These are phyloP conservation scores for Lachancea meyersii DNA, from an alignment of 805 yeast species.

Conservation along the genomic window DNA sequence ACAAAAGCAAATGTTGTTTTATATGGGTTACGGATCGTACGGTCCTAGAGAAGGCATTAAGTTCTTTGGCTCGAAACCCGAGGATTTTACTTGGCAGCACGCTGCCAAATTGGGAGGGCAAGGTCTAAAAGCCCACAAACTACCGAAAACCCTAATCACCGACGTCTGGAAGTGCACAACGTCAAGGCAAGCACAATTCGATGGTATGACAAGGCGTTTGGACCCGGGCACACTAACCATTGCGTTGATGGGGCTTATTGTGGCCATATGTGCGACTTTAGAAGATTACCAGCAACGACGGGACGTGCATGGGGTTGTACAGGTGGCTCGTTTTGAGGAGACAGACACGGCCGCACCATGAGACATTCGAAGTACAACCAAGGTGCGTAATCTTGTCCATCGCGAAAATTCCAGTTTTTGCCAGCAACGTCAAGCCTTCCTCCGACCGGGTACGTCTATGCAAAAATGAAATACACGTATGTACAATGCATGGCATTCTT, in stretches of 20 bases:
- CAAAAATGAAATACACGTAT: conserved; percentile 1
- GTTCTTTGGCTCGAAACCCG: conserved; percentile 46
- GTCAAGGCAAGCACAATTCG: conserved; percentile 37
- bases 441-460: too few species aligned
- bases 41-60: conserved; percentile 59
- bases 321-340: conserved; percentile 4
- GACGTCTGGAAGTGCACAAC: conserved; percentile 8
- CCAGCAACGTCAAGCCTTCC: too few species aligned
- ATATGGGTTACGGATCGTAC: conserved; percentile 62
- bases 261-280: conserved; percentile 46
- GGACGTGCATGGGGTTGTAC: conserved; percentile 32
- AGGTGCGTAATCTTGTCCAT: too few species aligned
- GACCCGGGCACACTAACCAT: conserved; percentile 54
- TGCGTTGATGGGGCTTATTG: conserved; percentile 42
- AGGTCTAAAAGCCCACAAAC: conserved; percentile 28
- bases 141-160: conserved; percentile 29
- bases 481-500: conserved; percentile 12
- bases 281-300: conserved; percentile 50
- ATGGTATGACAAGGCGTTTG: conserved; percentile 40
- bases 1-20: conserved; percentile 52
- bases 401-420: too few species aligned
- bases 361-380: too few species aligned
- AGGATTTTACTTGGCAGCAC: conserved; percentile 51
- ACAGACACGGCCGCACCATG: neutral
- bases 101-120: conserved; percentile 40